Conservation (phyloP, 345 rosid genomes). For the Citrus glauca region DNA sequence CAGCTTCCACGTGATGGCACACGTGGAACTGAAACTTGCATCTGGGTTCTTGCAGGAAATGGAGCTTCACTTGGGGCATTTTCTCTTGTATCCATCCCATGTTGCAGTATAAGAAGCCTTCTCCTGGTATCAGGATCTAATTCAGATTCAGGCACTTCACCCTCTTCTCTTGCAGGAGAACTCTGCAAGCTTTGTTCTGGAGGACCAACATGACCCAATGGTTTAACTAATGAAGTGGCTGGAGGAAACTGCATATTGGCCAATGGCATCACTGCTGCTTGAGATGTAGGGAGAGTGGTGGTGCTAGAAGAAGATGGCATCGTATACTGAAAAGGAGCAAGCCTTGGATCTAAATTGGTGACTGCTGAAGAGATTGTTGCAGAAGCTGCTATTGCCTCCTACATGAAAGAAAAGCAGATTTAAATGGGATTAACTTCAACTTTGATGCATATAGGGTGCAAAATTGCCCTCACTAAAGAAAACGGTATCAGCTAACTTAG, state of each 20-base stretch:
- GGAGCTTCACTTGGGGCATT: constrained; percentile 57
- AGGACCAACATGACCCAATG: constrained; percentile 47
- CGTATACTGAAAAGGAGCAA: constrained; percentile 50
- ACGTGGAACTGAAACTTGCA: constrained; percentile 60
- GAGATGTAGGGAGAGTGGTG: constrained; percentile 46
- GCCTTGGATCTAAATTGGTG: constrained; percentile 61
- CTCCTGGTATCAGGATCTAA: constrained; percentile 96
- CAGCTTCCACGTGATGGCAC: constrained; percentile 66
- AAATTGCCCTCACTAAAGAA: not conserved
- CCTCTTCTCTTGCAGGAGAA: constrained; percentile 99
- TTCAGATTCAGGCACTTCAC: constrained; percentile 98
- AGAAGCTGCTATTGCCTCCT: constrained; percentile 79
- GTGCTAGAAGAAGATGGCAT: constrained; percentile 67
- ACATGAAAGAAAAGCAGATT: constrained; percentile 24
- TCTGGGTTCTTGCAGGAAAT: constrained; percentile 61
- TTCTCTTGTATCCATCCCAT: constrained; percentile 92
- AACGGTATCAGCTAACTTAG: not conserved
- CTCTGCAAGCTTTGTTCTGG: constrained; percentile 72
- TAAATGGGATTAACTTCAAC: not conserved
- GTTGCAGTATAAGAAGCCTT: constrained; percentile 95
- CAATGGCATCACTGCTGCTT: constrained; percentile 41
- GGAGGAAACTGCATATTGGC: constrained; percentile 53
- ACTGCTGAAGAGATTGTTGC: constrained; percentile 49
- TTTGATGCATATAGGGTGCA: not conserved
- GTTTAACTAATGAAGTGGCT: constrained; percentile 51